Base-by-base conservation (phyloP, 2,329 filamentous ascomycete species). In the Botrytis fragariae region DNA sequence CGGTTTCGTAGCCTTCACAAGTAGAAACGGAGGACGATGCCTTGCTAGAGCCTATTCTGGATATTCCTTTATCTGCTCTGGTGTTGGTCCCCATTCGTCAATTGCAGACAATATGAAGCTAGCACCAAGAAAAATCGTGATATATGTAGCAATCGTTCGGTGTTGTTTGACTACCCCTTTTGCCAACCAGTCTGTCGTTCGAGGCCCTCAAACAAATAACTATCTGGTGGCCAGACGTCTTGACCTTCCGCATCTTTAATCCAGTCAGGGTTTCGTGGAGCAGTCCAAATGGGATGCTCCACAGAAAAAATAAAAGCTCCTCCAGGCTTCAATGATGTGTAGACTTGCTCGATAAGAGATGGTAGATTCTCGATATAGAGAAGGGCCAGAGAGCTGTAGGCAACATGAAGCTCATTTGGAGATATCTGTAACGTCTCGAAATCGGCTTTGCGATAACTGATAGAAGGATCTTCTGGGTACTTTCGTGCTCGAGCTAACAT, bases 291-390 rank as follows among this genome's bases (percentile, higher is more conserved):
- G 0, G 85, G 85, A 73, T 87, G 85, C 76, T 86, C 85, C 59
- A 86, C 81, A 0, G 84, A 84, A 76, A 86, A 86, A 14, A 98
- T 90, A 80, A 99, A 97, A 3, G 94, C 93, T 71, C 89, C 88
- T 39, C 45, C 8, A 18, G 25, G 32, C 35, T 54, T 54, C 22
- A 67, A 2, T 39, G 45, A 54, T 39, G 22, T 39, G 7, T n/a
- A 39, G 5, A 67, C 32, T 54, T 67, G 35, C 18, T 10, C 32
- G 25, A 37, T 2, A 18, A 67, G 35, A 7, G 45, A 29, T 64
- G 61, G 10, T 25, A 64, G 61, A 45, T 64, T 64, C 39, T 44
- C 39, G 4, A 64, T 45, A n/a, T 64, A 45, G 22, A 45, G 61
- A 44, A 64, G 39, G 32, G 18, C 39, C 9, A 64, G 39, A 14